A percentile compares a stretch with the other conserved stretches of the same genome.
Evolutionary conservation across 768 basidiomycete species (phyloP).

Genomic region (Phylloporus sp.): DNA sequence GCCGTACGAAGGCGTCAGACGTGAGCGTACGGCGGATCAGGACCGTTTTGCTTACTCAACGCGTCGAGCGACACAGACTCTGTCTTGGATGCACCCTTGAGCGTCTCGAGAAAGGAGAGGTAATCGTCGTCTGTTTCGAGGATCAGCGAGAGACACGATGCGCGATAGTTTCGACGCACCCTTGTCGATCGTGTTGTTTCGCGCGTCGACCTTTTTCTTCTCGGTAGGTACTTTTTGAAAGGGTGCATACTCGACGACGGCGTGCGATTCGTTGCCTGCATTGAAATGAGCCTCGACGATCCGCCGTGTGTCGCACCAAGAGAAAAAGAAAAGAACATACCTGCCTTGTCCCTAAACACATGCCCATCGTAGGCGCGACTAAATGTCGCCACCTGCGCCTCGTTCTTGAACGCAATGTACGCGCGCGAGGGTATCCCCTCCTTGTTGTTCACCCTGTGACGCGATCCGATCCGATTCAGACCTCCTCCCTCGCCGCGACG

Average conservation of each 20-base stretch:
- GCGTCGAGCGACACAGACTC: conserved; percentile 64
- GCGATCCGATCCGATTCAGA: neutral
- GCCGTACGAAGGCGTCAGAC: neutral
- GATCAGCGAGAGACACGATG: neutral
- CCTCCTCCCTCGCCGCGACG: neutral
- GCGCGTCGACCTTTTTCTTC: conserved; percentile 73
- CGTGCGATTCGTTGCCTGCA: conserved; percentile 80
- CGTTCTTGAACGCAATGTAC: conserved; percentile 83
- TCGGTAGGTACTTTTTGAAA: conserved; percentile 77
- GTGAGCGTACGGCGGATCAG: neutral
- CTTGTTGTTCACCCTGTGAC: conserved; percentile 66
- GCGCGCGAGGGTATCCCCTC: conserved; percentile 85
- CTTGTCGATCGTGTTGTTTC: conserved; percentile 86
- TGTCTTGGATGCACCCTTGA: conserved; percentile 47
- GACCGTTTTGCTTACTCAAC: conserved; percentile 28
- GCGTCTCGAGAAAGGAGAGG: conserved; percentile 71
- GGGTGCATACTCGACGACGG: conserved; percentile 91
- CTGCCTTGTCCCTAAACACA: conserved; percentile 85
- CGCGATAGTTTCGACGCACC: neutral
- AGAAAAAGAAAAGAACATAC: conserved; percentile 34
- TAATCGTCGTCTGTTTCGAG: conserved; percentile 80
- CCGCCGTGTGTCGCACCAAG: neutral
- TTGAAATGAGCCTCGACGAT: too few relatives aligned
- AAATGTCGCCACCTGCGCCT: conserved; percentile 67
- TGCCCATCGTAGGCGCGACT: conserved; percentile 88